Conservation (phyloP, 352 stramenopile genomes). For the Thraustochytrium sp. region DNA sequence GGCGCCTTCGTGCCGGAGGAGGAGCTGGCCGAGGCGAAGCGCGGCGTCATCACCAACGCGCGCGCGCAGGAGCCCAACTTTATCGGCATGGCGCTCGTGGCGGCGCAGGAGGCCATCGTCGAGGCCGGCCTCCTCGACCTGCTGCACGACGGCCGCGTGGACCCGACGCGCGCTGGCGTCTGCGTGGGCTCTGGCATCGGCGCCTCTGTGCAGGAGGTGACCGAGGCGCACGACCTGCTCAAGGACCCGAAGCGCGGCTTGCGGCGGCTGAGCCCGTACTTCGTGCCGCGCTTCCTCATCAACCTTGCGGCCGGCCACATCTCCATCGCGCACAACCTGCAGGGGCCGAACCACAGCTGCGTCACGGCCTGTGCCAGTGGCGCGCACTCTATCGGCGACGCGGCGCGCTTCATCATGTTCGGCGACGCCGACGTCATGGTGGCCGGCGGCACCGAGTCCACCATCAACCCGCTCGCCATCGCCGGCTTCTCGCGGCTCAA, state of each 20-base stretch:
- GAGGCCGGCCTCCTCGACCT: background rate
- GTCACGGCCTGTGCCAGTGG: conserved; percentile 92
- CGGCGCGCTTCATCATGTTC: conserved; percentile 66
- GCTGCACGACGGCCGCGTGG: background rate
- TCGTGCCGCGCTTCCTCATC: conserved; percentile 84
- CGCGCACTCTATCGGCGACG: conserved; percentile 92
- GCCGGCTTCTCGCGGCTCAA: conserved; percentile 90
- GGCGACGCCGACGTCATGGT: conserved; percentile 89
- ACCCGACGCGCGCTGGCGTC: conserved; percentile 33
- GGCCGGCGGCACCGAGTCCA: conserved; percentile 87
- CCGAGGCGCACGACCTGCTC: background rate
- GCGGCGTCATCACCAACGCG: conserved; percentile 59
- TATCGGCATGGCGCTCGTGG: conserved; percentile 63
- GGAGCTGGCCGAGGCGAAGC: background rate
- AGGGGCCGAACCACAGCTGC: conserved; percentile 93
- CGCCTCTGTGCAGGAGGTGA: conserved; percentile 28
- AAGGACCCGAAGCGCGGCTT: conserved; percentile 51
- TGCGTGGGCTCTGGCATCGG: conserved; percentile 47
- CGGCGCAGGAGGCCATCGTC: conserved; percentile 59
- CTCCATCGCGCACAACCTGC: conserved; percentile 77
- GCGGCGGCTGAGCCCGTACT: conserved; percentile 81
- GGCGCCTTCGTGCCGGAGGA: background rate
- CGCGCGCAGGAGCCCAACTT: conserved; percentile 78
- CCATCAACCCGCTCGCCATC: conserved; percentile 84
- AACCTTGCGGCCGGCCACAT: conserved; percentile 85